phyloP scores from a whole-genome alignment of 768 basidiomycete species.

The Scleroderma bovista region DNA sequence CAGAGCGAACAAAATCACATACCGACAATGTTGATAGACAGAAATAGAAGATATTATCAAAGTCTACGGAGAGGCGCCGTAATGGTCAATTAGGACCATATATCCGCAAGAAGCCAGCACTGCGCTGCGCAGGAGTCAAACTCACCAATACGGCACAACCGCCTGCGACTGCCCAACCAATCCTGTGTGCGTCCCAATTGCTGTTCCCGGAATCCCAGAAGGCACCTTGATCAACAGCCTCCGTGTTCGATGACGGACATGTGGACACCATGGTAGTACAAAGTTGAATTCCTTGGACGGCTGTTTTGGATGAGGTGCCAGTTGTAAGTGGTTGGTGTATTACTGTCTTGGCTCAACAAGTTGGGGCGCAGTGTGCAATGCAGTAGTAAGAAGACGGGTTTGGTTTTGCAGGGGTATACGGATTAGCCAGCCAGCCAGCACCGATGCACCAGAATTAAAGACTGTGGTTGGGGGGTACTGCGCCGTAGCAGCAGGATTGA shows the following conservation, averaged over 20 bases:
- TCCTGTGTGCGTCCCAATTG: constrained; percentile 58
- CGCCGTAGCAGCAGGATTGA: background rate
- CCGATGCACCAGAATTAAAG: background rate
- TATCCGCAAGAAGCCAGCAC: background rate
- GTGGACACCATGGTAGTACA: constrained; percentile 11
- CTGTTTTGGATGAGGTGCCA: background rate
- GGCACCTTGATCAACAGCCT: constrained; percentile 47
- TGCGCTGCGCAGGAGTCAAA: constrained; percentile 2
- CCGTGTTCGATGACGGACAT: constrained; percentile 50
- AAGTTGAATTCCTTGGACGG: constrained; percentile 5
- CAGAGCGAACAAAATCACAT: constrained; percentile 14
- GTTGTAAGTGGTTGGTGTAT: too few species aligned
- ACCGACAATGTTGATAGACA: constrained; percentile 62
- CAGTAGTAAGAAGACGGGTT: constrained; percentile 1
- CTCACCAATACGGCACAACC: constrained; percentile 51
- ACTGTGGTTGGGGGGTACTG: background rate
- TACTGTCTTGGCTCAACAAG: background rate
- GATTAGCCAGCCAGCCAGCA: constrained; percentile 6
- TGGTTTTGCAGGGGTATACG: background rate
- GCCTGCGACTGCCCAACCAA: constrained; percentile 73
- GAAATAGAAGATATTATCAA: constrained; percentile 52
- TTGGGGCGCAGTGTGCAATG: background rate
- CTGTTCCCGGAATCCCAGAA: constrained; percentile 55
- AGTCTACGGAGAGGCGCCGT: constrained; percentile 37
- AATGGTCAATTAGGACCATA: background rate